Percentiles rank a stretch among this genome's conserved stretches.
Conservation (phyloP, 305 asterid genomes). For the Rubia tinctorum region DNA sequence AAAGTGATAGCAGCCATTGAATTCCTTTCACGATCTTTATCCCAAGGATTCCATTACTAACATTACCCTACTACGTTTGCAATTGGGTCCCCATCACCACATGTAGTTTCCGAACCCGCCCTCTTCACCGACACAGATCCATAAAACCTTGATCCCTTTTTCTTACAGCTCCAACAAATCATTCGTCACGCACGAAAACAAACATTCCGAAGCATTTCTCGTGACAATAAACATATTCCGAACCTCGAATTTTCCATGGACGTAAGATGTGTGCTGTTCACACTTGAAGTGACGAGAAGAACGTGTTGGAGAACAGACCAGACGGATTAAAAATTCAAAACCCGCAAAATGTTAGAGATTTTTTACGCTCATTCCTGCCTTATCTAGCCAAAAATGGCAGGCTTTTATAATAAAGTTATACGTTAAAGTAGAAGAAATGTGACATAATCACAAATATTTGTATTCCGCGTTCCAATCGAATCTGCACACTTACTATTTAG, state of each 20-base stretch:
- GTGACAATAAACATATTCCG: neutral
- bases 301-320: neutral
- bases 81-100: constrained; percentile 20
- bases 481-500: too few species aligned
- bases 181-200: neutral
- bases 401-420: neutral
- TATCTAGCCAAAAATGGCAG: neutral
- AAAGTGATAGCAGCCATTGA: constrained; percentile 16
- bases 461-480: too few species aligned
- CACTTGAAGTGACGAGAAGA: neutral
- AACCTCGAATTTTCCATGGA: neutral
- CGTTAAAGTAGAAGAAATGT: neutral
- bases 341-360: neutral
- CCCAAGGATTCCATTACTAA: constrained; percentile 19
- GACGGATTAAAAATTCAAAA: neutral
- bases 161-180: neutral
- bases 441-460: too few species aligned
- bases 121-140: constrained; percentile 19
- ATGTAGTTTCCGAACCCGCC: constrained; percentile 11
- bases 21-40: constrained; percentile 21
- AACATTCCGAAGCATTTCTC: neutral
- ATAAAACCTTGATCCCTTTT: neutral
- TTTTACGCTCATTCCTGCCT: neutral
- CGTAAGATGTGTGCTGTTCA: neutral
- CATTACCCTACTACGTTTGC: constrained; percentile 8